Conservation (phyloP, 2,329 filamentous ascomycete species). For the Emergomyces pasteurianus region DNA sequence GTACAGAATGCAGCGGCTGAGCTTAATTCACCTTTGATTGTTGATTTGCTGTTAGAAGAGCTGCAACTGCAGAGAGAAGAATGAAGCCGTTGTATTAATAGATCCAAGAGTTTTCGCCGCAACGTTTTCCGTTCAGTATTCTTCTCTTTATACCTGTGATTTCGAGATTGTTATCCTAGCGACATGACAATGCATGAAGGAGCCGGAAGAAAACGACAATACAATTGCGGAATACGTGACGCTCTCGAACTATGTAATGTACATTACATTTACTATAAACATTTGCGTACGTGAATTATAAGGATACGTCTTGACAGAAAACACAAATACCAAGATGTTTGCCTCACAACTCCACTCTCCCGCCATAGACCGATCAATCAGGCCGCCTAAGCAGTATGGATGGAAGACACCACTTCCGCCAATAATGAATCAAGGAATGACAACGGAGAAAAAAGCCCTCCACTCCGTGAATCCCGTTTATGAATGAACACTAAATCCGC, state of each 20-base stretch:
- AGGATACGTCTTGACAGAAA: not conserved
- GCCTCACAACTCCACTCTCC: not conserved
- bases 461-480: not conserved
- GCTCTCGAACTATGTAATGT: not conserved
- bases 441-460: not conserved
- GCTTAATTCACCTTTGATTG: constrained; percentile 15
- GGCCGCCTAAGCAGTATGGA: not conserved
- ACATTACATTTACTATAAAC: not conserved
- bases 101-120: not conserved
- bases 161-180: not conserved
- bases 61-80: constrained; percentile 17
- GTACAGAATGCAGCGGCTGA: constrained; percentile 15
- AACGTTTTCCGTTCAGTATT: not conserved
- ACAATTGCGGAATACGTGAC: not conserved
- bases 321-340: not conserved
- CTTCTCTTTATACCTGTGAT: not conserved
- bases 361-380: not conserved
- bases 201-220: not conserved
- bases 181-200: not conserved
- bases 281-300: not conserved
- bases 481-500: not conserved
- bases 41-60: constrained; percentile 27
- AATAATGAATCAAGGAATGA: not conserved
- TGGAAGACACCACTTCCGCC: not conserved
- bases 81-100: not conserved